phyloP scores from a whole-genome alignment of 169 alveolate genomes.

The Cryptosporidium ubiquitum region DNA sequence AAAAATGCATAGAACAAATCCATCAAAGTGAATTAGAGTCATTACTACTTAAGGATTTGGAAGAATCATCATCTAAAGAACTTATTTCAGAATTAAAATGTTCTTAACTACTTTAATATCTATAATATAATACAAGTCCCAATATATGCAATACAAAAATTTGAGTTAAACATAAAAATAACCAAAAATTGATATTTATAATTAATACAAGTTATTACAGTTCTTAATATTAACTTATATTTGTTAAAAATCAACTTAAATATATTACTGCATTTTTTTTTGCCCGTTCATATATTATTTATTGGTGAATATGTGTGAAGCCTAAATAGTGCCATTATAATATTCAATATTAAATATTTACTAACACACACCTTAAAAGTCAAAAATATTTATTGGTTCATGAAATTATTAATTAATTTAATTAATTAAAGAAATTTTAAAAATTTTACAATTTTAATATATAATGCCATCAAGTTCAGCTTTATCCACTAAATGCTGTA shows the following conservation, averaged over 20 bases:
- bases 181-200: too few species aligned
- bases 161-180: too few species aligned
- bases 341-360: neutral
- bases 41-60: constrained; percentile 44
- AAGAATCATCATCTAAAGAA: neutral
- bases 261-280: too few species aligned
- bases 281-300: too few species aligned
- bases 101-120: neutral
- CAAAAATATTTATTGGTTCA: neutral
- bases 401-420: neutral
- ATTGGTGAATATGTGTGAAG: neutral
- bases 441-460: neutral
- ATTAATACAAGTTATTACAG: neutral
- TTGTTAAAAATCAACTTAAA: too few species aligned
- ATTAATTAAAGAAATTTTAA: neutral
- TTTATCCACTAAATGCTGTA: constrained; percentile 37
- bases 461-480: neutral
- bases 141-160: too few species aligned
- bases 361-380: neutral
- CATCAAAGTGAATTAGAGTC: constrained; percentile 43
- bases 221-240: neutral
- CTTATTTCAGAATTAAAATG: neutral
- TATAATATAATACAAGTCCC: too few species aligned
- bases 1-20: constrained; percentile 33
- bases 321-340: neutral